phyloP scores from a whole-genome alignment of 257 asterid genomes.

The Solanum lignicaule region DNA sequence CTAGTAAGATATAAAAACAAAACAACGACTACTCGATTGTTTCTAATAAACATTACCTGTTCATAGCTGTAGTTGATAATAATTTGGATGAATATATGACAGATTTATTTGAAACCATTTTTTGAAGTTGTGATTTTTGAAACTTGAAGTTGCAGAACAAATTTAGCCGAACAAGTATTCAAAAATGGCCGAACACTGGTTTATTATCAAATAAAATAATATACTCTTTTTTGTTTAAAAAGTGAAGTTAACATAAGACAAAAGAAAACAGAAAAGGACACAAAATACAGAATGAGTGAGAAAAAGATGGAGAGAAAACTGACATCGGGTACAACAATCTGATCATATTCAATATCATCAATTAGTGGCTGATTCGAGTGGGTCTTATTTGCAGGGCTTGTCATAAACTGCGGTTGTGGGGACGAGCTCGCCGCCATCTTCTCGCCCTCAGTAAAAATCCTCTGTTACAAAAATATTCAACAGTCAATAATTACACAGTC shows the following conservation, averaged over 20 bases:
- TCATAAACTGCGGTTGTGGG: constrained; percentile 64
- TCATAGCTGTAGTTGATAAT: background rate
- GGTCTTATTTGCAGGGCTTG: constrained; percentile 30
- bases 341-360: constrained; percentile 72
- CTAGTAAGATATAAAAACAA: too few relatives aligned
- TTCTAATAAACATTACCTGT: background rate
- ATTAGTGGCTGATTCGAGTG: constrained; percentile 51
- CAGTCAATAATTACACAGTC: background rate
- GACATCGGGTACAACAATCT: constrained; percentile 84
- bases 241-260: background rate
- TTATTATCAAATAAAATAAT: background rate
- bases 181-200: too few relatives aligned
- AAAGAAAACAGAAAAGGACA: background rate
- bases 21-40: background rate
- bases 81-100: background rate
- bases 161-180: background rate
- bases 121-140: background rate
- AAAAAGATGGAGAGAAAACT: constrained; percentile 5
- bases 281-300: background rate
- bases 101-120: background rate
- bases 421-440: constrained; percentile 49
- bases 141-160: background rate
- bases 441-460: background rate
- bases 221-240: background rate
- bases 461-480: background rate